Percentiles rank a stretch among this genome's conserved stretches.
These are phyloP conservation scores for Penicillium alfredii DNA, from an alignment of 495 filamentous ascomycete genomes.

Conservation along the genomic window DNA sequence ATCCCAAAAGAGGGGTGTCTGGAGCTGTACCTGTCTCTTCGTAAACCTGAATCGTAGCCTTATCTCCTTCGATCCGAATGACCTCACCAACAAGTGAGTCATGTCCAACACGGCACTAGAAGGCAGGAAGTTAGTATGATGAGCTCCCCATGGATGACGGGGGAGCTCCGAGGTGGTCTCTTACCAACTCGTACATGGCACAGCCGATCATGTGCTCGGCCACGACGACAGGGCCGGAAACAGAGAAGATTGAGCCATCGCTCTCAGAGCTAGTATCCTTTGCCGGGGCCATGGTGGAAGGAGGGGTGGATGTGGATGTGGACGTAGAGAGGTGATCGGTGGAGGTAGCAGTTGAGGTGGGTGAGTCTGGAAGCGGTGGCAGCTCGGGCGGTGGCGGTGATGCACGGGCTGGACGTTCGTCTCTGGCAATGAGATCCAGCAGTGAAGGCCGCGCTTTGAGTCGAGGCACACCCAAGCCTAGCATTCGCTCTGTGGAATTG, in stretches of 20 bases:
- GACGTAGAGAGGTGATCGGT: slow-evolving; percentile 30
- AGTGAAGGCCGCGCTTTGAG: slow-evolving; percentile 67
- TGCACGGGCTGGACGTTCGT: slow-evolving; percentile 19
- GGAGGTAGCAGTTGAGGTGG: slow-evolving; percentile 34
- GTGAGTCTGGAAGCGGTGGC: slow-evolving; percentile 51
- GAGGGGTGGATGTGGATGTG: slow-evolving; percentile 26
- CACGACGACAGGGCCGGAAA: slow-evolving; percentile 80
- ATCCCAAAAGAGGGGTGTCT: slow-evolving; percentile 7
- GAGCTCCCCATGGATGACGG: slow-evolving; percentile 5
- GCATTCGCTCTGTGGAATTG: slow-evolving; percentile 36
- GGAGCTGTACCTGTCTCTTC: slow-evolving; percentile 80
- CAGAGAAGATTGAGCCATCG: slow-evolving; percentile 51
- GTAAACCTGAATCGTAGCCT: slow-evolving; percentile 96
- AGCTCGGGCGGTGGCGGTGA: slow-evolving; percentile 39
- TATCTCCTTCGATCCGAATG: slow-evolving; percentile 93
- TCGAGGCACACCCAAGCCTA: slow-evolving; percentile 54
- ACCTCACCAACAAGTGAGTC: slow-evolving; percentile 91
- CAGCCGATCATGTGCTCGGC: slow-evolving; percentile 98
- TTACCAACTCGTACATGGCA: slow-evolving; percentile 98
- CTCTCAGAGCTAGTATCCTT: slow-evolving; percentile 19
- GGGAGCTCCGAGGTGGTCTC: slow-evolving; percentile 16
- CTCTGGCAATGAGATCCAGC: slow-evolving; percentile 59
- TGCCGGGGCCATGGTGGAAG: slow-evolving; percentile 58
- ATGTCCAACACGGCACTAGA: slow-evolving; percentile 80
- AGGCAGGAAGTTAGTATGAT: slow-evolving; percentile 7